Conservation (phyloP, 306 rosid genomes). For the Vigna radiata region DNA sequence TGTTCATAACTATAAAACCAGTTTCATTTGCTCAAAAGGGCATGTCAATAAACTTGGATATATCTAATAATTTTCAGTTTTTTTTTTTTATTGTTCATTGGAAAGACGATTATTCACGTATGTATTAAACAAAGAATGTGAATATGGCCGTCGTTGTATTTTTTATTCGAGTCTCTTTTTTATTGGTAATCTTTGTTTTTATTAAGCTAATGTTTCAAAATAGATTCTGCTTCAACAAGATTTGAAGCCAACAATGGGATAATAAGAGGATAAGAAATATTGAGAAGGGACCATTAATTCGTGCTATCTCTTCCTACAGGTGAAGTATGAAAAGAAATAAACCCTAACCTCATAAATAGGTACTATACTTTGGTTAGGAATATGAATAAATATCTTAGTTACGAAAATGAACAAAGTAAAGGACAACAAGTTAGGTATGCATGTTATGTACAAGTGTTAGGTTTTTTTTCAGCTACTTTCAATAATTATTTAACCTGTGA, state of each 20-base stretch:
- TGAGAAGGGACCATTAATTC: constrained; percentile 1
- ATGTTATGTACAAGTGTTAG: not conserved
- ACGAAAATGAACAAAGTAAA: not conserved
- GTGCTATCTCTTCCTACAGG: not conserved
- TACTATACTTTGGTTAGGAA: not conserved
- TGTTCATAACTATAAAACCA: too few species aligned
- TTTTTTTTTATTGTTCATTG: not conserved
- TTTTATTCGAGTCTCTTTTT: not conserved
- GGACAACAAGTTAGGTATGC: not conserved
- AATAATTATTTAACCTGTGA: too few species aligned
- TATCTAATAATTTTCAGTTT: too few species aligned
- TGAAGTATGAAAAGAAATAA: not conserved
- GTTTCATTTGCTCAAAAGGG: too few species aligned
- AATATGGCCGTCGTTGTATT: not conserved
- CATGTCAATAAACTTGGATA: too few species aligned
- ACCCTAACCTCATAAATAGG: not conserved
- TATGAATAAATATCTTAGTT: not conserved
- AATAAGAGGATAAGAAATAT: not conserved
- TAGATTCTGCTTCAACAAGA: not conserved
- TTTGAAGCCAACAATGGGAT: constrained; percentile 3
- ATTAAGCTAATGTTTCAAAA: not conserved
- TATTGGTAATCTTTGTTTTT: not conserved
- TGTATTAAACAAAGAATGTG: not conserved
- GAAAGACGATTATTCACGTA: not conserved
- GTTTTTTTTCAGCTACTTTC: too few species aligned